Percentiles rank a stretch among this genome's conserved stretches.
phyloP scores from a whole-genome alignment of 2,329 filamentous ascomycete species.

The Parafenestella ontariensis region DNA sequence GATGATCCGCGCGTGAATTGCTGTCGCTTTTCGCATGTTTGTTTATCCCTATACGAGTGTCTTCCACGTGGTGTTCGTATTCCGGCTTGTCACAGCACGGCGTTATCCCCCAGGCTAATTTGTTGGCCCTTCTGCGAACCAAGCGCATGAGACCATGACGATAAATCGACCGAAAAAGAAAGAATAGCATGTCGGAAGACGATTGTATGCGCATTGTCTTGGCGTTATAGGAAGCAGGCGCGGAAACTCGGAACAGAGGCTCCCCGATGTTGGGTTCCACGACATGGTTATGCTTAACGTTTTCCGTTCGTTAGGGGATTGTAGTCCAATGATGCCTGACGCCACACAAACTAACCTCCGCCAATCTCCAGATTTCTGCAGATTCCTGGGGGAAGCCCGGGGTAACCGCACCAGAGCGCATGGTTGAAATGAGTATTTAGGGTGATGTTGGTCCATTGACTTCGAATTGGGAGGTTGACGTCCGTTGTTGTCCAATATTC shows the following conservation, averaged over 20 bases:
- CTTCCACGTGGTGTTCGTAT: neutral
- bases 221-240: neutral
- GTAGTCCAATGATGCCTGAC: constrained; percentile 14
- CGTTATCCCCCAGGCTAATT: neutral
- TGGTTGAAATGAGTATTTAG: constrained; percentile 5
- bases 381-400: neutral
- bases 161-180: too few species aligned
- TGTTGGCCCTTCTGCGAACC: neutral
- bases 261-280: neutral
- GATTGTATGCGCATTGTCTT: neutral
- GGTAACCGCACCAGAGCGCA: constrained; percentile 3
- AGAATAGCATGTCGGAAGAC: neutral
- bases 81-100: neutral
- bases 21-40: neutral
- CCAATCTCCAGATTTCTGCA: constrained; percentile 10
- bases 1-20: neutral
- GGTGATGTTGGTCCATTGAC: constrained; percentile 1
- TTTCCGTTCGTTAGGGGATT: constrained; percentile 26
- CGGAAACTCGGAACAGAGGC: neutral
- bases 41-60: neutral
- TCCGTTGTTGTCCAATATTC: neutral
- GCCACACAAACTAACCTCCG: constrained; percentile 6
- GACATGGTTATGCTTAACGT: constrained; percentile 19
- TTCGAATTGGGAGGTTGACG: neutral
- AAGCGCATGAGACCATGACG: too few species aligned